Evolutionary conservation across 1,284 basidiomycete species (phyloP).

Genomic region (Mycosarcoma mackinlayi): DNA sequence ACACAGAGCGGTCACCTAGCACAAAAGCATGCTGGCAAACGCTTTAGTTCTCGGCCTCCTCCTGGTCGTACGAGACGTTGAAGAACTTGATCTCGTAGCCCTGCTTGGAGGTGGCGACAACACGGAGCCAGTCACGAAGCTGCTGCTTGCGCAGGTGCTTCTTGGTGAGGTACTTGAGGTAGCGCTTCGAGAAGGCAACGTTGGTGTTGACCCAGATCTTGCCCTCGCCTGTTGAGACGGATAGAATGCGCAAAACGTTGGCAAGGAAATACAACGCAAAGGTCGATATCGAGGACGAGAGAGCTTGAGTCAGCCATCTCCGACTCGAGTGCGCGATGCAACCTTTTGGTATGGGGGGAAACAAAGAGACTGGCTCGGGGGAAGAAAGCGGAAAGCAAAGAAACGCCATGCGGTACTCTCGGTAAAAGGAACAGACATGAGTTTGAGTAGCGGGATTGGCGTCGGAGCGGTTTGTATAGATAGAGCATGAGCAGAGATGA

Average conservation of each 20-base stretch:
- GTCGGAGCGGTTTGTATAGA: too few species aligned
- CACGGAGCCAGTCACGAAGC: constrained; percentile 69
- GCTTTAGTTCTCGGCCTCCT: constrained; percentile 53
- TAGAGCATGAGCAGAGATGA: too few species aligned
- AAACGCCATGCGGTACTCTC: too few species aligned
- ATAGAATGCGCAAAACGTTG: constrained; percentile 16
- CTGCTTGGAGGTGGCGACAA: constrained; percentile 69
- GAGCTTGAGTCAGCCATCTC: constrained; percentile 52
- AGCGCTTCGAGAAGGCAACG: constrained; percentile 70
- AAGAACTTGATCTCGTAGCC: constrained; percentile 70
- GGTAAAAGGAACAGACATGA: too few species aligned
- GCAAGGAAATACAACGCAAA: constrained; percentile 11
- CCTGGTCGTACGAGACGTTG: constrained; percentile 68
- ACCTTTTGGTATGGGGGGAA: constrained; percentile 7
- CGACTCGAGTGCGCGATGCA: constrained; percentile 45
- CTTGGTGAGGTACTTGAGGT: constrained; percentile 71
- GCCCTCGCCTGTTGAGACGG: constrained; percentile 61
- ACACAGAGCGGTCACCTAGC: constrained; percentile 1
- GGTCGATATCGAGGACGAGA: constrained; percentile 52
- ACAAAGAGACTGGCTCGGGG: background rate
- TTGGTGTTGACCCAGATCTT: constrained; percentile 70
- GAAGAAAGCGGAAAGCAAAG: background rate
- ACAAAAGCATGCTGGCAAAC: background rate
- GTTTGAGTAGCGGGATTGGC: too few species aligned
- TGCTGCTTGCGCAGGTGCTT: constrained; percentile 68